Evolutionary conservation across 768 basidiomycete species (phyloP), one percentile per base, ranked within the genome.

Genomic region (Auricularia auricula-judae): DNA sequence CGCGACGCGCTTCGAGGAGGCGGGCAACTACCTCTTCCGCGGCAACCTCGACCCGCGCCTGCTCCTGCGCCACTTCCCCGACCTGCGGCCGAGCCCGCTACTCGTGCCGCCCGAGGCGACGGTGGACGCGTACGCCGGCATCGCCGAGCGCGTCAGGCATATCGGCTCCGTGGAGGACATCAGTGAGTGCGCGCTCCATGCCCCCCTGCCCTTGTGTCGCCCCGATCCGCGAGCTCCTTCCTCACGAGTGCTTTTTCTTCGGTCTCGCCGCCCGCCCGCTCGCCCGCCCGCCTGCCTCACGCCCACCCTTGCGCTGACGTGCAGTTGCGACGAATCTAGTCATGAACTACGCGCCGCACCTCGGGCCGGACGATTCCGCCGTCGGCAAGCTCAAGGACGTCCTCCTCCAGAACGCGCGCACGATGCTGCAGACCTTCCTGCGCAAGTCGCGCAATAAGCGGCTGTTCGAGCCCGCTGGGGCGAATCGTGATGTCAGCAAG

Each of bases 281-380:
- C 71, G 68, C 70, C 67, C 71, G 69, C 71, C 71, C 39, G 39
- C 65, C 67, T 71, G 68, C 61, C 70, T 76, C 65, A 69, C 67
- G 67, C 64, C 43, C 64, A 29, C 66, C 72, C 71, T 64, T 65
- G 71, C 68, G 85, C 87, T 89, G 84, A 88, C 78, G 66, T 76
- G 71, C 78, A 94, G 93, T 94, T 83, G 82, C 82, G 75, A 82
- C 80, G 70, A 91, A 93, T 82, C 79, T 95, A 89, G 90, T 92
- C 81, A 82, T 84, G 80, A 93, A 94, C 72, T 94, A 95, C 74
- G 90, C 89, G 54, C 93, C 93, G 16, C 88, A 94, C 76, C 82
- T 96, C 69, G 80, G 84, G 70, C 86, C 87, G 3, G 82, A 81
- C 34, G 77, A 81, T 23, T 86, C 91, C 4, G 85, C 87, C 14